Evolutionary conservation across 148 eudicot species (phyloP).

Genomic region (Fagopyrum homotropicum): DNA sequence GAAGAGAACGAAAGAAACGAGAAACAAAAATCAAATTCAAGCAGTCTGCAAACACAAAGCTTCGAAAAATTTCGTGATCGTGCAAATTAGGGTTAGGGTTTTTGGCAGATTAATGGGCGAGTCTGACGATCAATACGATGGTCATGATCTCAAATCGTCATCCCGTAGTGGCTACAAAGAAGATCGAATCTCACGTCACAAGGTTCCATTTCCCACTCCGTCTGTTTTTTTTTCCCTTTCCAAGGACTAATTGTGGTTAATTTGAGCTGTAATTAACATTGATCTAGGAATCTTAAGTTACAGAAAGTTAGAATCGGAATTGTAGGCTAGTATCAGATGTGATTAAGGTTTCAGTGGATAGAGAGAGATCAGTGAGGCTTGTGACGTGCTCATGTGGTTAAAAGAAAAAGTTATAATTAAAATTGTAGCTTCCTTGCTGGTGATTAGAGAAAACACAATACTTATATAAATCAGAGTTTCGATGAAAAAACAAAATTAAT

Average conservation of each 20-base stretch:
- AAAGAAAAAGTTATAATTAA: background rate
- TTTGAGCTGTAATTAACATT: background rate
- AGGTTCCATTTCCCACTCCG: slow-evolving; percentile 26
- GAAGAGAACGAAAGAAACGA: background rate
- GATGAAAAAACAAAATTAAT: background rate
- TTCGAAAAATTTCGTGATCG: background rate
- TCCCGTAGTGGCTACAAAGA: slow-evolving; percentile 31
- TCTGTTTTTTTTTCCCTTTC: background rate
- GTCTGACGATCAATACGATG: slow-evolving; percentile 11
- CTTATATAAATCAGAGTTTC: background rate
- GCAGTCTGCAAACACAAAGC: background rate
- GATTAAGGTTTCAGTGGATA: background rate
- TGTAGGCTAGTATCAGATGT: no score
- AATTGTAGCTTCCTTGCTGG: background rate
- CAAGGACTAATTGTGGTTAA: background rate
- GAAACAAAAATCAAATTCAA: slow-evolving; percentile 1
- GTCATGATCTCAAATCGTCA: slow-evolving; percentile 34
- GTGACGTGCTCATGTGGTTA: background rate
- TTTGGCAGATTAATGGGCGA: slow-evolving; percentile 3
- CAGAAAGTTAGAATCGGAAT: no score
- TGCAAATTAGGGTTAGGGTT: slow-evolving; percentile 7
- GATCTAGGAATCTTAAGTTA: background rate
- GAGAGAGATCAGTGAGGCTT: background rate
- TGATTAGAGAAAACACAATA: background rate
- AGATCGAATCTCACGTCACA: slow-evolving; percentile 48